A percentile compares a stretch with the other conserved stretches of the same genome.
These are phyloP conservation scores for Lachnellula hyalina DNA, from an alignment of 2,329 filamentous ascomycete genomes.

Conservation along the genomic window DNA sequence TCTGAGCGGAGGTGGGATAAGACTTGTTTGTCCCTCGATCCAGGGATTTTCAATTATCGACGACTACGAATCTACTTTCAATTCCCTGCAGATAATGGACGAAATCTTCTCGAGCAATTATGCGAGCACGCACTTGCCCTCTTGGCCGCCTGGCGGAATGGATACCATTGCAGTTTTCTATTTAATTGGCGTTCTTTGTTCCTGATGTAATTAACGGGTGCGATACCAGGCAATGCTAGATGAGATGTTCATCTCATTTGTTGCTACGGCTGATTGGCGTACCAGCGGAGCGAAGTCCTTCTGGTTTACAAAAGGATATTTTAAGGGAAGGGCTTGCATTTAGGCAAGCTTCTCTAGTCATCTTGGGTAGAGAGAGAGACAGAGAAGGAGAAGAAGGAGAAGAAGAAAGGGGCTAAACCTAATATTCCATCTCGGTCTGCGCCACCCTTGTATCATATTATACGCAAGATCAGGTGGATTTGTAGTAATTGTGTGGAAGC, in stretches of 20 bases:
- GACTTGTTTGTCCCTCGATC: constrained; percentile 13
- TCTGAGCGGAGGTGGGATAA: constrained; percentile 28
- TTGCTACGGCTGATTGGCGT: constrained; percentile 10
- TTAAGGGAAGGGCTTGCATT: background rate
- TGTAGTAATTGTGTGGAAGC: background rate
- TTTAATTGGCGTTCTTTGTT: constrained; percentile 24
- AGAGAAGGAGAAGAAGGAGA: background rate
- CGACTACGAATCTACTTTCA: constrained; percentile 21
- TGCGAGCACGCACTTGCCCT: constrained; percentile 5
- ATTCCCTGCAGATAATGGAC: constrained; percentile 22
- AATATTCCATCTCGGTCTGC: background rate
- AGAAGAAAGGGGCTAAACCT: background rate
- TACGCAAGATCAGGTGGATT: constrained; percentile 9
- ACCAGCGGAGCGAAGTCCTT: constrained; percentile 1
- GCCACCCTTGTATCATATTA: background rate
- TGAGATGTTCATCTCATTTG: constrained; percentile 19
- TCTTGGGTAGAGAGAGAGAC: constrained; percentile 3
- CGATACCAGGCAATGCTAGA: constrained; percentile 17
- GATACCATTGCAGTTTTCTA: constrained; percentile 18
- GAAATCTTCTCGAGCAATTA: constrained; percentile 11
- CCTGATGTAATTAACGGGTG: constrained; percentile 18
- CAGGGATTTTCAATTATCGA: constrained; percentile 12
- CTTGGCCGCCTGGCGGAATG: constrained; percentile 10
- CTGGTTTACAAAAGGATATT: constrained; percentile 7
- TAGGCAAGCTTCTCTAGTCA: constrained; percentile 6